phyloP scores from a whole-genome alignment of 2,329 filamentous ascomycete genomes.

The Xylaria multiplex region DNA sequence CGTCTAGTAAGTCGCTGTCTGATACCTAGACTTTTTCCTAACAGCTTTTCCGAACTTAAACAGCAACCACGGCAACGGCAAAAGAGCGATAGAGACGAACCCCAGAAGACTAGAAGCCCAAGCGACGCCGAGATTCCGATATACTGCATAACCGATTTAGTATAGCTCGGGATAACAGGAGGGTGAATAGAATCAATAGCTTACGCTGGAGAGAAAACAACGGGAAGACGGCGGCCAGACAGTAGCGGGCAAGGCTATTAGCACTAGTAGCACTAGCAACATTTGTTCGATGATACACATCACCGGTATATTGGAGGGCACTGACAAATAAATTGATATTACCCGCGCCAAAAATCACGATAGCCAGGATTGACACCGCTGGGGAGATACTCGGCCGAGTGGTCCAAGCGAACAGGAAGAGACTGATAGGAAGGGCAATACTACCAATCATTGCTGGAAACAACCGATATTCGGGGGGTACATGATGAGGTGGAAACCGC shows the following conservation, averaged over 20 bases:
- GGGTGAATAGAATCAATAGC: constrained; percentile 35
- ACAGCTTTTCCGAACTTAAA: constrained; percentile 60
- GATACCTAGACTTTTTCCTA: constrained; percentile 54
- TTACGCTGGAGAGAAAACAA: constrained; percentile 68
- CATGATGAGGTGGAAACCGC: constrained; percentile 48
- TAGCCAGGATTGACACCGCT: constrained; percentile 61
- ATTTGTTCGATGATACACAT: constrained; percentile 64
- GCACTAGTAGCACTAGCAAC: constrained; percentile 69
- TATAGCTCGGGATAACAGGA: no score
- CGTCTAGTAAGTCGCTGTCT: constrained; percentile 47
- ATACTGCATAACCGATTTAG: constrained; percentile 51
- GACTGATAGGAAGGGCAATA: constrained; percentile 60
- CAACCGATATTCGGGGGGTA: constrained; percentile 64
- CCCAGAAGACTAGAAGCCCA: constrained; percentile 61
- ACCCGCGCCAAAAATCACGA: constrained; percentile 68
- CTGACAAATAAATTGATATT: constrained; percentile 69
- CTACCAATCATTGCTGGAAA: constrained; percentile 69
- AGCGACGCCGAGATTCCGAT: constrained; percentile 54
- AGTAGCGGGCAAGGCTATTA: constrained; percentile 67
- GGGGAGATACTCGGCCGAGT: constrained; percentile 58
- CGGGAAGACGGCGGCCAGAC: constrained; percentile 66
- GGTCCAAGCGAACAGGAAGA: constrained; percentile 72
- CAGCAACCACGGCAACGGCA: constrained; percentile 64
- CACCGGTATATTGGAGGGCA: constrained; percentile 52
- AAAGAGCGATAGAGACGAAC: constrained; percentile 58